Evolutionary conservation across 2,329 filamentous ascomycete genomes (phyloP).

Genomic region (Drechslera avenae): DNA sequence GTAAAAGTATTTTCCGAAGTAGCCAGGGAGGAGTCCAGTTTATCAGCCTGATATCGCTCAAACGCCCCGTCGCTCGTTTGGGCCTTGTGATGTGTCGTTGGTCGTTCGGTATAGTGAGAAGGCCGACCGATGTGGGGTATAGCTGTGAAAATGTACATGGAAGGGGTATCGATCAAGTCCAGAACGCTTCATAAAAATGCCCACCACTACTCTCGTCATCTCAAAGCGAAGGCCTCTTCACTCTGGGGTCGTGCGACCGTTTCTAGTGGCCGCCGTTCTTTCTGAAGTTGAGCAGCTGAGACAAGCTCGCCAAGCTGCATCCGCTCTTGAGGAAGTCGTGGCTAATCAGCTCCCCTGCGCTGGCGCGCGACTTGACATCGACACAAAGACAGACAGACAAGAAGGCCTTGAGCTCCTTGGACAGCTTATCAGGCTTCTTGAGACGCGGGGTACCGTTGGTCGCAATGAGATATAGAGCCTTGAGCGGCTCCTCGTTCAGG

Average conservation of each 20-base stretch:
- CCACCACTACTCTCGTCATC: slow-evolving; percentile 3
- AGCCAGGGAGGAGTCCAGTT: not conserved
- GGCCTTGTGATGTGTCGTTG: slow-evolving; percentile 1
- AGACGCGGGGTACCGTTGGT: slow-evolving; percentile 95
- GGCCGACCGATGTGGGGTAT: slow-evolving; percentile 1
- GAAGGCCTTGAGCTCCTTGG: slow-evolving; percentile 97
- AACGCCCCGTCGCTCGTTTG: not conserved
- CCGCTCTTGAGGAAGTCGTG: slow-evolving; percentile 96
- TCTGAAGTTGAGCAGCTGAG: slow-evolving; percentile 82
- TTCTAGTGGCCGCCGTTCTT: slow-evolving; percentile 66
- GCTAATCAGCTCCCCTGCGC: slow-evolving; percentile 82
- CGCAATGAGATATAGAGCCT: slow-evolving; percentile 95
- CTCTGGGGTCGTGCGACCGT: not conserved
- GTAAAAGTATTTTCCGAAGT: not conserved
- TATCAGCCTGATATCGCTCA: slow-evolving; percentile 1
- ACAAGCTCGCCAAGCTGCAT: slow-evolving; percentile 79
- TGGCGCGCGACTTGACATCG: slow-evolving; percentile 92
- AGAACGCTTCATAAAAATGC: slow-evolving; percentile 16
- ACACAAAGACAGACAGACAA: slow-evolving; percentile 95
- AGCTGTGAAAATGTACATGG: slow-evolving; percentile 26
- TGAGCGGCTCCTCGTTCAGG: slow-evolving; percentile 95
- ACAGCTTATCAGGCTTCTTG: slow-evolving; percentile 98
- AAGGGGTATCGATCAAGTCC: slow-evolving; percentile 41
- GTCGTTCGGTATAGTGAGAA: not conserved
- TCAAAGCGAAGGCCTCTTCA: not conserved